Percentiles rank a stretch among this genome's conserved stretches.
Conservation (phyloP, 2,329 filamentous ascomycete species). For the Microcyclosporella mali region DNA sequence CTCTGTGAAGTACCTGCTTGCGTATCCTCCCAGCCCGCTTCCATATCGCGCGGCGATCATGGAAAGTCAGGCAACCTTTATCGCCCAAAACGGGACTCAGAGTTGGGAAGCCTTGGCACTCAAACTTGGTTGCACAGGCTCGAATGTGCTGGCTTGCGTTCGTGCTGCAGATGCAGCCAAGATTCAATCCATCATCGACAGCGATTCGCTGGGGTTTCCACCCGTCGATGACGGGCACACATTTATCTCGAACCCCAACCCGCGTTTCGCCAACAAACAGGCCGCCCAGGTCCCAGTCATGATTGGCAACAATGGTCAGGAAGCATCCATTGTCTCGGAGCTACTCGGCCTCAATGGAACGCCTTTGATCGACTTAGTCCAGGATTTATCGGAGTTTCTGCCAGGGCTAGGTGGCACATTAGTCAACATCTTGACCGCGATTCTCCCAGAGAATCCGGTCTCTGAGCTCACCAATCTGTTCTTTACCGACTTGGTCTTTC, state of each 20-base stretch:
- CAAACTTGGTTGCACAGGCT: conserved; percentile 22
- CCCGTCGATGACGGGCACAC: conserved; percentile 30
- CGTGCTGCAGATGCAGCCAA: conserved; percentile 21
- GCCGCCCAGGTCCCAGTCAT: conserved; percentile 27
- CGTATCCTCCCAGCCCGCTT: background rate
- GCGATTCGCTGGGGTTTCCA: conserved; percentile 23
- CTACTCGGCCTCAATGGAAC: background rate
- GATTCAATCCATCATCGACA: conserved; percentile 27
- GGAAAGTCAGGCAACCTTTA: conserved; percentile 2
- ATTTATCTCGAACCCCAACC: conserved; percentile 13
- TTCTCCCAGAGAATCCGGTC: background rate
- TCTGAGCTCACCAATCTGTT: background rate
- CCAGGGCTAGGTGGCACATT: background rate
- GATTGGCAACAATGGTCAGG: conserved; percentile 28
- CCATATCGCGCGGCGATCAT: conserved; percentile 8
- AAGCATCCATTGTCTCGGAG: conserved; percentile 15
- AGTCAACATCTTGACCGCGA: background rate
- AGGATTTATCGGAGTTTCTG: background rate
- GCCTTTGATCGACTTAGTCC: background rate
- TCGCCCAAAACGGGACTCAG: background rate
- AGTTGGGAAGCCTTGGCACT: conserved; percentile 20
- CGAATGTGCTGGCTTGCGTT: conserved; percentile 22
- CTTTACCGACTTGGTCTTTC: conserved; percentile 4
- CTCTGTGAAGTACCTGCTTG: conserved; percentile 9
- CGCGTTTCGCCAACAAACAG: conserved; percentile 11